These are phyloP conservation scores for Cladorrhinum sp. DNA, from an alignment of 2,329 filamentous ascomycete species.

Conservation along the genomic window DNA sequence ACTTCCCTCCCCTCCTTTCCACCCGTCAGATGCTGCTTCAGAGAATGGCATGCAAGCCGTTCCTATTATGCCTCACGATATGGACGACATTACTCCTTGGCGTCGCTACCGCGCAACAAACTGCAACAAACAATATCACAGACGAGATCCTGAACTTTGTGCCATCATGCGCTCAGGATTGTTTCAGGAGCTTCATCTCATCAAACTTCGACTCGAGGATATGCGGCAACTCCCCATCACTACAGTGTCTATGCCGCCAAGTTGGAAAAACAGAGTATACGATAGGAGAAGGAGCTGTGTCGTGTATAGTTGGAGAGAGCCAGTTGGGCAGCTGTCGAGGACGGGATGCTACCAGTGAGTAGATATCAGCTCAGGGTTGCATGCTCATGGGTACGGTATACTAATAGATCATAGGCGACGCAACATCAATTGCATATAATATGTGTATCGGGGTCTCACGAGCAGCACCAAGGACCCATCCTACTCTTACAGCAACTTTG, in stretches of 20 bases:
- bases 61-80: slow-evolving; percentile 30
- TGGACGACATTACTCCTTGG: slow-evolving; percentile 32
- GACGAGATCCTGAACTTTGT: slow-evolving; percentile 43
- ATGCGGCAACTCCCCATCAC: slow-evolving; percentile 50
- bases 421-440: slow-evolving; percentile 49
- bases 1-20: neutral
- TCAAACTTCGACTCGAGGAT: slow-evolving; percentile 51
- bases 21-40: slow-evolving; percentile 38
- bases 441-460: slow-evolving; percentile 55
- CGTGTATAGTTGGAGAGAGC: slow-evolving; percentile 60
- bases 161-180: slow-evolving; percentile 59
- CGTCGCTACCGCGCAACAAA: slow-evolving; percentile 23
- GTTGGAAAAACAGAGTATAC: slow-evolving; percentile 62
- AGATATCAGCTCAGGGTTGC: neutral
- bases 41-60: slow-evolving; percentile 43
- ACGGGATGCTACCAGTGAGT: slow-evolving; percentile 41
- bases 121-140: slow-evolving; percentile 32
- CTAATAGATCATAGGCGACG: slow-evolving; percentile 33
- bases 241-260: slow-evolving; percentile 63
- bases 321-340: slow-evolving; percentile 50
- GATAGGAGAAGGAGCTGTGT: slow-evolving; percentile 67
- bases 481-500: slow-evolving; percentile 56
- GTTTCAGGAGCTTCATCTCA: slow-evolving; percentile 61
- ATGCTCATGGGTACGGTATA: neutral
- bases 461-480: slow-evolving; percentile 57